These are phyloP conservation scores for Anethum foeniculum DNA, from an alignment of 140 eudicot genomes.

Conservation along the genomic window DNA sequence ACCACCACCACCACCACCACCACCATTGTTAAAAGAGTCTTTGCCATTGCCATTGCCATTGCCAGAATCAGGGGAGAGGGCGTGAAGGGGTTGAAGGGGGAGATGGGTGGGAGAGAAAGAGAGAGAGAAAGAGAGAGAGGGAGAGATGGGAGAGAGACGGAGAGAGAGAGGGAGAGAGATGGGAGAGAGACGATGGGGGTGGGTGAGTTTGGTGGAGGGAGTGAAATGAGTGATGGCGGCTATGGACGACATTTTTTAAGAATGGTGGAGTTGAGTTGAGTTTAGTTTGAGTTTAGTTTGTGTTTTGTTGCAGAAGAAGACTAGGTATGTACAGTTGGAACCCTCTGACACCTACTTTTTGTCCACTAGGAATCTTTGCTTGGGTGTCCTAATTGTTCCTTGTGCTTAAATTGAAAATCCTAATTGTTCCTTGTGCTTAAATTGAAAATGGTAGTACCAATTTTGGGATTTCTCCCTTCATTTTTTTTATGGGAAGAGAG, in stretches of 20 bases:
- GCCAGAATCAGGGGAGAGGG: constrained; percentile 34
- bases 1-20: constrained; percentile 25
- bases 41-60: not conserved
- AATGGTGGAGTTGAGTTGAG: not conserved
- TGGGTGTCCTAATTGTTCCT: not conserved
- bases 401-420: not conserved
- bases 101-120: constrained; percentile 12
- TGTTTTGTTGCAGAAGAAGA: not conserved
- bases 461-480: too few species aligned
- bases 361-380: not conserved
- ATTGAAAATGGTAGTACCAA: too few species aligned
- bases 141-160: constrained; percentile 1
- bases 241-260: constrained; percentile 20
- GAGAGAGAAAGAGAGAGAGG: not conserved
- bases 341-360: not conserved
- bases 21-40: constrained; percentile 22
- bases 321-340: not conserved
- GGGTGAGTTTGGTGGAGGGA: constrained; percentile 4
- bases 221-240: constrained; percentile 28
- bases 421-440: too few species aligned
- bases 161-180: constrained; percentile 20
- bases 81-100: constrained; percentile 10
- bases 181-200: constrained; percentile 23
- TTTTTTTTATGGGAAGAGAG: too few species aligned
- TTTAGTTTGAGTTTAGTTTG: not conserved